phyloP scores from a whole-genome alignment of 139 green algal genomes.

The Pleodorina starrii region DNA sequence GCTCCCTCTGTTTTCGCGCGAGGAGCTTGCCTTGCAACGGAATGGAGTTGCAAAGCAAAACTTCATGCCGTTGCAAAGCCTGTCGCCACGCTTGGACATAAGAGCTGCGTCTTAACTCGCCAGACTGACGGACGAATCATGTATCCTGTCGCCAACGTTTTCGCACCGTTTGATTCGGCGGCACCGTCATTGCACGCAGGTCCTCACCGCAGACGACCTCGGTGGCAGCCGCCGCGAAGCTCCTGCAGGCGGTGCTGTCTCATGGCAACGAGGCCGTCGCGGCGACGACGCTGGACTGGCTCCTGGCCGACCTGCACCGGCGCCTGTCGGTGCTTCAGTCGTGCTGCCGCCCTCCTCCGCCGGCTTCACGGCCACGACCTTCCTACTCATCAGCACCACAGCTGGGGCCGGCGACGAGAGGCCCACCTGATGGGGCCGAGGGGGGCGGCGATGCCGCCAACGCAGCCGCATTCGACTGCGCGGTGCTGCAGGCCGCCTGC shows the following conservation, averaged over 20 bases:
- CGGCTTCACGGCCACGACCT: not conserved
- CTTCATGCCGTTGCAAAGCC: too few species aligned
- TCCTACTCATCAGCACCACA: not conserved
- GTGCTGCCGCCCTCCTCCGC: too few species aligned
- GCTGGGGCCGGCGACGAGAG: not conserved
- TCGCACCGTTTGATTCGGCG: too few species aligned
- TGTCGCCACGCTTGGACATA: too few species aligned
- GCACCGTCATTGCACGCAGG: too few species aligned
- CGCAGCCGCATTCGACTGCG: not conserved
- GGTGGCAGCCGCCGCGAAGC: not conserved
- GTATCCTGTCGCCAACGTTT: too few species aligned
- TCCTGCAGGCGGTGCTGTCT: not conserved
- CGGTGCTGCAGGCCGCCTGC: constrained; percentile 32
- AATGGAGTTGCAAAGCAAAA: too few species aligned
- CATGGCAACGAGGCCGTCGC: not conserved
- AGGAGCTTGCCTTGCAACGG: too few species aligned
- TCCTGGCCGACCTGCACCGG: not conserved
- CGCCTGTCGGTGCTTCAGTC: not conserved
- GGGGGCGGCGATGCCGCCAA: not conserved
- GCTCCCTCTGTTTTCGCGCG: too few species aligned
- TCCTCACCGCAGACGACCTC: not conserved
- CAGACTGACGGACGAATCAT: too few species aligned
- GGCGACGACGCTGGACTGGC: not conserved
- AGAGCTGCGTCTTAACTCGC: too few species aligned
- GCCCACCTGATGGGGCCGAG: too few species aligned